Evolutionary conservation across 257 asterid species (phyloP).

Genomic region (Solanum chmielewskii): DNA sequence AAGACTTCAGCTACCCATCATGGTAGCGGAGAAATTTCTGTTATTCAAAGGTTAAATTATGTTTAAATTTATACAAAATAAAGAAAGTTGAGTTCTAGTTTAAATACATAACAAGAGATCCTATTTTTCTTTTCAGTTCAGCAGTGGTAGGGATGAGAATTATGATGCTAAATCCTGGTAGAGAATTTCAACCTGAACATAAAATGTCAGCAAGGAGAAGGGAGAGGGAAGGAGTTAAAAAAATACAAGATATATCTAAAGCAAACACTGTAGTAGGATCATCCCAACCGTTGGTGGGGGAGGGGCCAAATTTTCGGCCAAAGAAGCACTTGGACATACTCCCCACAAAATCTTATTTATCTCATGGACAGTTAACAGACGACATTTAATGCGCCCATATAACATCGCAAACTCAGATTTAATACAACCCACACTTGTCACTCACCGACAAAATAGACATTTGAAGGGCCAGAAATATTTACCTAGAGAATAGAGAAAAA

Average conservation of each 20-base stretch:
- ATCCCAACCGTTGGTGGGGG: neutral
- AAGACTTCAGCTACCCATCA: neutral
- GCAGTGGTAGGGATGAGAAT: neutral
- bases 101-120: neutral
- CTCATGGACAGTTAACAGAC: neutral
- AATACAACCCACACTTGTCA: neutral
- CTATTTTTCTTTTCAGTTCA: neutral
- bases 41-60: neutral
- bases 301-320: neutral
- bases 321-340: neutral
- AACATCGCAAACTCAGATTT: neutral
- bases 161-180: neutral
- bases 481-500: neutral
- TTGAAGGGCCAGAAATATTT: neutral
- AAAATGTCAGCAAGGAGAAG: neutral
- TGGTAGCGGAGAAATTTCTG: neutral
- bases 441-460: neutral
- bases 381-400: neutral
- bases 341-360: neutral
- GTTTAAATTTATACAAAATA: neutral
- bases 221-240: neutral
- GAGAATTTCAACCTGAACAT: neutral
- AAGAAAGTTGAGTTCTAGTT: neutral
- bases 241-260: neutral
- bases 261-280: neutral